Evolutionary conservation across 2,329 filamentous ascomycete species (phyloP).

Genomic region (Clonostachys byssicola): DNA sequence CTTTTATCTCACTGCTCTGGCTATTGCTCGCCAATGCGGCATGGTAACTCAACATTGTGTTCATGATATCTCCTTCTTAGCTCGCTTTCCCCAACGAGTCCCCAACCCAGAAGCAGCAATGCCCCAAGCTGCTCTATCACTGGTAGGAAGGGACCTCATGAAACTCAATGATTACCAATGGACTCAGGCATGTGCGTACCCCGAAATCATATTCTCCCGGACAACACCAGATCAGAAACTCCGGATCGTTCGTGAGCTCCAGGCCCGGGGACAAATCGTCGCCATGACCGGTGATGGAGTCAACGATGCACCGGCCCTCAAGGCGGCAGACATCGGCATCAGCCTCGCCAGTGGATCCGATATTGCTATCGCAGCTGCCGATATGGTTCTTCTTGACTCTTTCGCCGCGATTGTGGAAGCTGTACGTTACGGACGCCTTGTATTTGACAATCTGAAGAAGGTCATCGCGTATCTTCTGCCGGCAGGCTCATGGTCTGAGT

Average conservation of each 20-base stretch:
- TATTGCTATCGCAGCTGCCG: constrained; percentile 76
- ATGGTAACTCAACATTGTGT: constrained; percentile 58
- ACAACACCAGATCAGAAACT: constrained; percentile 79
- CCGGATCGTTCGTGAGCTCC: constrained; percentile 71
- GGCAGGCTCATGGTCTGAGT: constrained; percentile 70
- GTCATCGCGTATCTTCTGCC: constrained; percentile 65
- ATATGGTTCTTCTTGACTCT: constrained; percentile 75
- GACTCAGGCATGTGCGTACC: constrained; percentile 58
- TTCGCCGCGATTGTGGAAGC: constrained; percentile 71
- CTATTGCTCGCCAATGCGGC: constrained; percentile 68
- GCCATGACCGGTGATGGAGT: constrained; percentile 87
- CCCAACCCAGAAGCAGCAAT: not conserved
- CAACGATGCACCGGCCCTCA: constrained; percentile 79
- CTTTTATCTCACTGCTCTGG: constrained; percentile 69
- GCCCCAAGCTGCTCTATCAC: constrained; percentile 43
- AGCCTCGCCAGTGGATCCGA: constrained; percentile 78
- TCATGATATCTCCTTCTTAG: constrained; percentile 49
- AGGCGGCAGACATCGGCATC: constrained; percentile 80
- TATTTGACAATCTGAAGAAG: constrained; percentile 81
- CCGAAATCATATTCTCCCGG: constrained; percentile 70
- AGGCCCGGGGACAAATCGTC: constrained; percentile 57
- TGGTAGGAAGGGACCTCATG: constrained; percentile 63
- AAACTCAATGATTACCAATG: constrained; percentile 65
- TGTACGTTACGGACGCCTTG: constrained; percentile 66
- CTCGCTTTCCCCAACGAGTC: constrained; percentile 19